A percentile compares a stretch with the other conserved stretches of the same genome.
Evolutionary conservation across 331 rosid species (phyloP).

Genomic region (Telfairia occidentalis): DNA sequence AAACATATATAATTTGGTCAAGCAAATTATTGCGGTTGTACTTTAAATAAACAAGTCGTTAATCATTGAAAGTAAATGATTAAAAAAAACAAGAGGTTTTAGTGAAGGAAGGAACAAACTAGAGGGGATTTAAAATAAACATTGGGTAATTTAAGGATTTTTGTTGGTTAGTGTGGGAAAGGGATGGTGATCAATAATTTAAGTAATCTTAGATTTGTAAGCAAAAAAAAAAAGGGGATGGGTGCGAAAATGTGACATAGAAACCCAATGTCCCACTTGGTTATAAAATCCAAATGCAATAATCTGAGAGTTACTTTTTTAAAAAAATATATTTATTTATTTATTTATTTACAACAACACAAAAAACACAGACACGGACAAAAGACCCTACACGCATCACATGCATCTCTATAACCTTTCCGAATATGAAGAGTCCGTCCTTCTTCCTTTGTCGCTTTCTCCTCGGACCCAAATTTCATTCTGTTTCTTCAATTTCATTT

Average conservation of each 20-base stretch:
- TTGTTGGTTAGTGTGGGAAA: not conserved
- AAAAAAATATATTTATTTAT: no score
- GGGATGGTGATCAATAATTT: not conserved
- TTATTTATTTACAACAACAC: not conserved
- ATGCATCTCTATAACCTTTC: conserved; percentile 12
- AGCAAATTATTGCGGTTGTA: no score
- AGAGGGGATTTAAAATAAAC: not conserved
- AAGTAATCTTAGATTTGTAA: not conserved
- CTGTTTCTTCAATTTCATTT: not conserved
- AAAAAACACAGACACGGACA: conserved; percentile 3
- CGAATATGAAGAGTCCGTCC: conserved; percentile 7
- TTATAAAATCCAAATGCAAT: not conserved
- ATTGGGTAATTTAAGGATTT: not conserved
- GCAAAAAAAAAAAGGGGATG: not conserved
- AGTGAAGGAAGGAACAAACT: not conserved
- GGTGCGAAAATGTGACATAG: not conserved
- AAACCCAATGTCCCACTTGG: conserved; percentile 8
- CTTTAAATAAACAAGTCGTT: not conserved
- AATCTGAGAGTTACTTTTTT: not conserved
- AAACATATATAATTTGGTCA: no score
- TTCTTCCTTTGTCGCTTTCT: conserved; percentile 1
- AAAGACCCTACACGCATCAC: conserved; percentile 9
- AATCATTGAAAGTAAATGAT: not conserved
- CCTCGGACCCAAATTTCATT: not conserved
- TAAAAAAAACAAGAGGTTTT: not conserved